phyloP scores from a whole-genome alignment of 352 stramenopile genomes.

The Phytophthora syringae region DNA sequence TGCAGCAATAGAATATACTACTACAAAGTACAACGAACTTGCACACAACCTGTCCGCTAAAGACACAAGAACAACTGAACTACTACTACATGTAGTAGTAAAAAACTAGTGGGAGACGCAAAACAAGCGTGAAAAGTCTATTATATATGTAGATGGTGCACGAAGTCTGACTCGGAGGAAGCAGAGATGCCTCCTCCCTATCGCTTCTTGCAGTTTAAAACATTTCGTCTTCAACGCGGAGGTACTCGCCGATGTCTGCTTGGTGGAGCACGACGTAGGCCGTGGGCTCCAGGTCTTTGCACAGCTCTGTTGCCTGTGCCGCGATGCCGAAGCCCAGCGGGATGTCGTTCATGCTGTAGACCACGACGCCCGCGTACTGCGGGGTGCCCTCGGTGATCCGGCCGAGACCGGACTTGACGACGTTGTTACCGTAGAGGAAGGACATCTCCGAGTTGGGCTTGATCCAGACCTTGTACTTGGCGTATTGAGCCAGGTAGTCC shows the following conservation, averaged over 20 bases:
- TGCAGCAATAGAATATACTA: constrained; percentile 37
- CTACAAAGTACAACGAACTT: constrained; percentile 20
- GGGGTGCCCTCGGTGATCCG: constrained; percentile 98
- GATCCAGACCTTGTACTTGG: constrained; percentile 99
- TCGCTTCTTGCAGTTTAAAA: constrained; percentile 81
- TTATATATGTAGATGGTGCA: constrained; percentile 56
- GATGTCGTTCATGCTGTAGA: constrained; percentile 99
- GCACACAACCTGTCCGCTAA: constrained; percentile 17
- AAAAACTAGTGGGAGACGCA: constrained; percentile 24
- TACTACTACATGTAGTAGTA: neutral
- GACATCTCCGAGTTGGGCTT: constrained; percentile 99
- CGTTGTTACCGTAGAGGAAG: constrained; percentile 99
- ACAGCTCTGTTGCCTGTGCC: constrained; percentile 95
- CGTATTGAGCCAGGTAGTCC: constrained; percentile 98
- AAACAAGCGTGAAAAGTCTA: constrained; percentile 55
- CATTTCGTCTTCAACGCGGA: constrained; percentile 98
- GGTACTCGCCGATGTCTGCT: constrained; percentile 99
- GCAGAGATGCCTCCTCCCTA: neutral
- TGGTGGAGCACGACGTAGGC: constrained; percentile 99
- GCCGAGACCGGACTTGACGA: constrained; percentile 97
- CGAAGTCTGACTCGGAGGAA: constrained; percentile 19
- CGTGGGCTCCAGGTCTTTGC: constrained; percentile 96
- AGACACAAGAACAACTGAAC: constrained; percentile 6
- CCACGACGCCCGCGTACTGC: constrained; percentile 98
- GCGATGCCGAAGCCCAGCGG: constrained; percentile 98